These are phyloP conservation scores for Phytophthora parvispora DNA, from an alignment of 352 stramenopile genomes.

Conservation along the genomic window DNA sequence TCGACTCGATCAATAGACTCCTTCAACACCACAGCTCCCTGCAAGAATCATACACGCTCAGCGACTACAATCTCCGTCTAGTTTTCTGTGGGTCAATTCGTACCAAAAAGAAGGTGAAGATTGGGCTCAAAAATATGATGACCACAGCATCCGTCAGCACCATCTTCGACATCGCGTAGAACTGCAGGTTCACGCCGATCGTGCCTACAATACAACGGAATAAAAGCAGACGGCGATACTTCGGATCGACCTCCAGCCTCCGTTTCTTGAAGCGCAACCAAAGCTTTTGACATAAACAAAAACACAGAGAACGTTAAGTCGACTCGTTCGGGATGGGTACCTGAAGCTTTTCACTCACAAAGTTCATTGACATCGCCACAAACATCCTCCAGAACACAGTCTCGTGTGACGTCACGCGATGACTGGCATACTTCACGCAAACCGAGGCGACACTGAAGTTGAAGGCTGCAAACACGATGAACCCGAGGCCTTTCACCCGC, in stretches of 20 bases:
- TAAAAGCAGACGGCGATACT: background rate
- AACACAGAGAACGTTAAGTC: background rate
- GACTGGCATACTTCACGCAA: background rate
- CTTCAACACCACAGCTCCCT: constrained; percentile 1
- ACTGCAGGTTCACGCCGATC: constrained; percentile 1
- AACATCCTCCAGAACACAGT: constrained; percentile 2
- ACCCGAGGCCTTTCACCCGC: background rate
- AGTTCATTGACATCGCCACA: background rate
- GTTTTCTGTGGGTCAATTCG: background rate
- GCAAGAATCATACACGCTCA: background rate
- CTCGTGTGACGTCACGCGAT: background rate
- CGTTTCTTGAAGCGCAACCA: constrained; percentile 2
- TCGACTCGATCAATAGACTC: background rate
- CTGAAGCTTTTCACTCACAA: background rate
- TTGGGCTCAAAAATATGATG: constrained; percentile 5
- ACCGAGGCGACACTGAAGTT: constrained; percentile 1
- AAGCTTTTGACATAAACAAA: background rate
- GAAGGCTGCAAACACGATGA: constrained; percentile 2
- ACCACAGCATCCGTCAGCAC: constrained; percentile 1
- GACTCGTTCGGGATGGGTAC: background rate
- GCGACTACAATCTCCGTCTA: background rate
- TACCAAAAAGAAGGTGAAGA: constrained; percentile 8
- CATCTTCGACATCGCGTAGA: constrained; percentile 3
- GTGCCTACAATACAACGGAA: constrained; percentile 1
- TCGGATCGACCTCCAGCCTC: background rate